Percentiles rank a stretch among this genome's conserved stretches.
Evolutionary conservation across 805 yeast genomes (phyloP).

Genomic region (Monosporozyma unispora): DNA sequence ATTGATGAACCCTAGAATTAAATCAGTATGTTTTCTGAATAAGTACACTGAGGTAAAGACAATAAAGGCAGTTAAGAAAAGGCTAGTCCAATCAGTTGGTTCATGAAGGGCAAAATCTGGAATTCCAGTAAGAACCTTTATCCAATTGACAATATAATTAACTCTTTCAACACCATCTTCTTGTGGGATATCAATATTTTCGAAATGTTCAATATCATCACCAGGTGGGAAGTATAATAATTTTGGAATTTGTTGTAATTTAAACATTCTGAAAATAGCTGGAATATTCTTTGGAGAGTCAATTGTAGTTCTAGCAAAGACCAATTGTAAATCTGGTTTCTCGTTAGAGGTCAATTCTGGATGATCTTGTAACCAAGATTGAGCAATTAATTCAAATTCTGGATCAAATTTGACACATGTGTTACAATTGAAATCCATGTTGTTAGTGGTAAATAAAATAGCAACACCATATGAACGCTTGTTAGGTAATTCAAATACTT

Average conservation of each 20-base stretch:
- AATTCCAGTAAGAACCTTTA: conserved; percentile 20
- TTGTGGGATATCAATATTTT: conserved; percentile 28
- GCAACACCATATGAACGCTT: conserved; percentile 47
- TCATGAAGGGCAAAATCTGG: conserved; percentile 27
- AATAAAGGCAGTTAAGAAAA: conserved; percentile 28
- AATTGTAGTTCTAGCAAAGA: conserved; percentile 71
- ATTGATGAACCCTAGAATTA: conserved; percentile 35
- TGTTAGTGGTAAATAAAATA: conserved; percentile 66
- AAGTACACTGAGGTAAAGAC: conserved; percentile 31
- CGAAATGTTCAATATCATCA: conserved; percentile 15
- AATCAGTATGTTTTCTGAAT: conserved; percentile 26
- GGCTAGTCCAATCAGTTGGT: conserved; percentile 33
- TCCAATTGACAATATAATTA: conserved; percentile 19
- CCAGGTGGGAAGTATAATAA: conserved; percentile 54
- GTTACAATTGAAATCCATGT: conserved; percentile 64
- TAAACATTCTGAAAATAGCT: conserved; percentile 35
- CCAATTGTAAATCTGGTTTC: conserved; percentile 30
- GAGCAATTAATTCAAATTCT: conserved; percentile 48
- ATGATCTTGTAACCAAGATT: conserved; percentile 52
- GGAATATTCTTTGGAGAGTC: conserved; percentile 42
- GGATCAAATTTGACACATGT: conserved; percentile 69
- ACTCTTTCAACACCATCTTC: conserved; percentile 31
- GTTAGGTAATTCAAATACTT: conserved; percentile 51
- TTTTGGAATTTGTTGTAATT: conserved; percentile 71
- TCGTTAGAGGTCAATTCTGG: conserved; percentile 37